These are phyloP conservation scores for Colletotrichum sp. DNA, from an alignment of 2,329 filamentous ascomycete genomes.

Conservation along the genomic window DNA sequence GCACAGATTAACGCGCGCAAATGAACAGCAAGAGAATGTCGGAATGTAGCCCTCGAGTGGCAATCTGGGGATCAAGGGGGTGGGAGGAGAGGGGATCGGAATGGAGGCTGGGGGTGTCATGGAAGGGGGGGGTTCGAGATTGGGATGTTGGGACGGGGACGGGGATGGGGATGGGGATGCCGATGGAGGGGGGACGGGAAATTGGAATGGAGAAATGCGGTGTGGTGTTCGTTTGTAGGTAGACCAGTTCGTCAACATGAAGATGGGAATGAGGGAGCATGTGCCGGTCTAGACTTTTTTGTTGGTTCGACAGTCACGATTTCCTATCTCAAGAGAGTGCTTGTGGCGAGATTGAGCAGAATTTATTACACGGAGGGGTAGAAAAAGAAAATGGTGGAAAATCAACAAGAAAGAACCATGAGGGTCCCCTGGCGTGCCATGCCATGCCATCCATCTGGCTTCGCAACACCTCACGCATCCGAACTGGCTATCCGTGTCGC, in stretches of 20 bases:
- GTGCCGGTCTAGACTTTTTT: neutral
- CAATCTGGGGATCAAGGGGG: neutral
- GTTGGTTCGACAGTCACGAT: neutral
- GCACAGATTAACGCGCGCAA: neutral
- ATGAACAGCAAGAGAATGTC: neutral
- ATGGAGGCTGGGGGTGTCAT: neutral
- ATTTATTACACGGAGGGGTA: neutral
- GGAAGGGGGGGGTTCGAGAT: neutral
- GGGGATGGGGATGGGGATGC: neutral
- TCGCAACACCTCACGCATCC: neutral
- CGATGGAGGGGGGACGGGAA: neutral
- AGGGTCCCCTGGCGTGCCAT: neutral
- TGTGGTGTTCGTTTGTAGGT: neutral
- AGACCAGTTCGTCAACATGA: neutral
- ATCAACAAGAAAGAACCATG: constrained; percentile 9
- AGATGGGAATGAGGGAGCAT: neutral
- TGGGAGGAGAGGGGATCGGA: neutral
- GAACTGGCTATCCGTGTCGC: neutral
- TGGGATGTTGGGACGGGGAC: neutral
- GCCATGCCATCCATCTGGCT: neutral
- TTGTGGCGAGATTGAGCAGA: neutral
- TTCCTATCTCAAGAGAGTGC: neutral
- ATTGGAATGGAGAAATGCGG: neutral
- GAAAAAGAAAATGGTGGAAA: constrained; percentile 8
- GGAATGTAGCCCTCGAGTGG: constrained; percentile 2